These are phyloP conservation scores for Claviceps arundinis DNA, from an alignment of 2,329 filamentous ascomycete genomes.

Conservation along the genomic window DNA sequence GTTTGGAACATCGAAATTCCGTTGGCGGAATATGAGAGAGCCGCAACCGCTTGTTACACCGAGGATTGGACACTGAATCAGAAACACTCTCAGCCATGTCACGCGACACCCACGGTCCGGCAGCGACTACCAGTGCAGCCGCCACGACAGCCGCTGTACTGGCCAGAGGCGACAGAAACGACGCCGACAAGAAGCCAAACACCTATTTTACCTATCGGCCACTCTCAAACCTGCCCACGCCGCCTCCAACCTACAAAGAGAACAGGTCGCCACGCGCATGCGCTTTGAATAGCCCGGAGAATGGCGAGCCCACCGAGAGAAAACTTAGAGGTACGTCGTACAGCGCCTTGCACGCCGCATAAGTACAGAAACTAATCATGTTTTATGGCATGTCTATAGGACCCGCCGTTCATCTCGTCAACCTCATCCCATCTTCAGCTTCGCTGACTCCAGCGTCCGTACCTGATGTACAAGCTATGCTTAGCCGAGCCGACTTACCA, in stretches of 20 bases:
- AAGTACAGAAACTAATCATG: neutral
- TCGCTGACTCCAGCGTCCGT: conserved; percentile 47
- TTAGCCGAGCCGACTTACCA: conserved; percentile 43
- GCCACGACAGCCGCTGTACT: too few species aligned
- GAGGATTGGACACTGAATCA: conserved; percentile 2
- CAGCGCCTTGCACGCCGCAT: neutral
- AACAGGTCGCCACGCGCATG: conserved; percentile 25
- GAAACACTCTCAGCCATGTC: conserved; percentile 1
- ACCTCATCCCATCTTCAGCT: conserved; percentile 50
- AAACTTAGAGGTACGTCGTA: conserved; percentile 23
- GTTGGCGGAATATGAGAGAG: conserved; percentile 7
- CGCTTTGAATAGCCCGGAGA: conserved; percentile 22
- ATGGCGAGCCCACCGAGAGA: conserved; percentile 29
- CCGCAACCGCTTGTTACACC: neutral
- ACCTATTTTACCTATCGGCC: conserved; percentile 53
- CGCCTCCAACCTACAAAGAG: conserved; percentile 40
- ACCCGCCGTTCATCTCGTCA: conserved; percentile 51
- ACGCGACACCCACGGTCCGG: neutral
- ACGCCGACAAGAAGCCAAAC: conserved; percentile 17
- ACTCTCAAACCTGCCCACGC: conserved; percentile 54
- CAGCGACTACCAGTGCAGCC: conserved; percentile 21
- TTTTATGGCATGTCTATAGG: conserved; percentile 25
- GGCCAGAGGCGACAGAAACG: too few species aligned
- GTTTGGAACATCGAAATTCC: neutral
- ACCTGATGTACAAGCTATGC: conserved; percentile 44